Evolutionary conservation across 805 yeast genomes (phyloP), one percentile per base, ranked within the genome.

Genomic region (Starmerella riodocensis): DNA sequence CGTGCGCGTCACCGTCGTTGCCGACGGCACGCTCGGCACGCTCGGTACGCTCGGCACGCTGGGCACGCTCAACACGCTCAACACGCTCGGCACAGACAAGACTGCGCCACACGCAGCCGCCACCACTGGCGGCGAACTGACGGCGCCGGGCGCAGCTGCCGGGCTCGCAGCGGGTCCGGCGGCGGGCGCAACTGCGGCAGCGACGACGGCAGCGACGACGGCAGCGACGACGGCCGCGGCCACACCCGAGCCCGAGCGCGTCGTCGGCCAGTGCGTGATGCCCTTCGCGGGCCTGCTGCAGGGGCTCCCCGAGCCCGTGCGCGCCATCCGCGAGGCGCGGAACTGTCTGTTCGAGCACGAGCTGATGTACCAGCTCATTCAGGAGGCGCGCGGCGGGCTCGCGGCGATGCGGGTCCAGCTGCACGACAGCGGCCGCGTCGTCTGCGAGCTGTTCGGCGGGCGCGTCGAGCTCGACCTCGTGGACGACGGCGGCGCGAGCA

Each of bases 291-390:
- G 11, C n/a, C 23, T 25, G 13, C 25, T 41, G 7, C 32, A 17
- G 8, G 21, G 14, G 2, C 29, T 41, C 7, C 28, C 21, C 3
- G 39, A 33, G 14, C 44, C 43, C 6, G 34, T 19, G 76, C 73
- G 50, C 12, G 38, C 45, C 13, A 73, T 88, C 21, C 67, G 70
- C 27, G 71, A 62, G 36, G 85, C 93, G 0, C 67, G 95, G 34
- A 76, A 70, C 46, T 71, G 73, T 43, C 64, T 86, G 6, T 88
- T 88, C 61, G 97, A 88, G 54, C 91, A 82, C 53, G 97, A 88
- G 57, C 64, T 88, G 39, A 83, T 83, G 62, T 74, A 72, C 57
- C 85, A 78, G 50, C 59, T 88, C 40, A 67, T 76, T 19, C 72
- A 76, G 46, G 98, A 88, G 58, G 83, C 93, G 1, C 69, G 77